Base-by-base conservation (phyloP, 257 asterid species). In the Jaltomata sinuosa region DNA sequence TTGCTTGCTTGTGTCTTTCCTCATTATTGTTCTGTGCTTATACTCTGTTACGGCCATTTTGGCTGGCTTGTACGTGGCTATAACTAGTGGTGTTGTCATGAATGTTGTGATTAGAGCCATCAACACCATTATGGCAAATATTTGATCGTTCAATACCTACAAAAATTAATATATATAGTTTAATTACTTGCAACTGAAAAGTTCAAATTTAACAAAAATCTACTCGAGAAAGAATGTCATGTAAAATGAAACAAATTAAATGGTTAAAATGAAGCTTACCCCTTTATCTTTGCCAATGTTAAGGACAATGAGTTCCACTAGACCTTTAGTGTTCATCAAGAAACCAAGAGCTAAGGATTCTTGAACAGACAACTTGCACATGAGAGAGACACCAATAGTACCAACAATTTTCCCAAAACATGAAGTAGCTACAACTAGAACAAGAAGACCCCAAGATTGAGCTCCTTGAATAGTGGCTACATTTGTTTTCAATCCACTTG, bases 121-220 rank as follows among this genome's bases (percentile, higher is more conserved):
- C 38, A 74, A 74, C 15, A 74, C 81, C 81, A 74, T 74, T 0
- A 74, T 45, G 1, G 81, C 81, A 74, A 92, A 92, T 32, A 91
- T 80, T 82, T 90, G 91, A 82, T 90, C 95, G 25, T 92, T 89
- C 85, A 92, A 34, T 32, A 92, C 95, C 94, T 90, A 69, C 86
- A 87, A 54, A 36, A 84, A 31, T 27, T 42, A 5, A 72, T 40
- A 12, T 7, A 69, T 69, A 19, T 38, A 3, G 40, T 29, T 62
- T 29, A 29, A 8, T 21, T 38, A 71, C 0, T 21, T 68, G 50
- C 77, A 31, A 65, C 0, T 12, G 6, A 16, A 62, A 62, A 29
- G 38, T 12, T 27, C 4, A 27, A 62, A 62, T 62, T 25, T 27
- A 62, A 62, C 9, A 27, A 62, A 7, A 54, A 54, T 19, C 42